Base-by-base conservation (phyloP, 352 stramenopile genomes). In the Globisporangium paddicum region DNA sequence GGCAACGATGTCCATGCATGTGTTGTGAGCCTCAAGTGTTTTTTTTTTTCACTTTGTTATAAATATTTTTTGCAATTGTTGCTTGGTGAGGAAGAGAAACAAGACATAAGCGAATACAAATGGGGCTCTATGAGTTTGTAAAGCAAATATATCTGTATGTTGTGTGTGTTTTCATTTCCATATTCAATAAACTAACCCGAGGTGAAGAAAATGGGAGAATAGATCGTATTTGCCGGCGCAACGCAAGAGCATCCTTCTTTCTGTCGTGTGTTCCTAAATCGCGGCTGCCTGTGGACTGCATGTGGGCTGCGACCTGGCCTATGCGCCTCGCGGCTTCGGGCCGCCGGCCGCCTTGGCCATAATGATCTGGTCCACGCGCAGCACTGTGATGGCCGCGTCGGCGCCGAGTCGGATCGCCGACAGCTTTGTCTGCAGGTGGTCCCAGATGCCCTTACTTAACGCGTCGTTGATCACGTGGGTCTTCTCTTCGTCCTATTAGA, bases 311-410 rank as follows among this genome's bases (percentile, higher is more conserved):
- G n/a, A n/a, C n/a, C 37, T 42, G 37, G 46, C 44, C 58, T 71
- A 66, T 66, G 60, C 37, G 66, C 82, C 79, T 64, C 86, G 84
- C 49, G 91, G 89, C 85, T 98, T 98, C 23, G 95, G 95, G 38
- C 95, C 95, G 32, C 95, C 95, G 37, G 95, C 95, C 44, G 92
- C 75, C 78, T 98, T 98, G 62, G 87, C 81, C 98, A 99, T 99
- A 86, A 99, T 99, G 77, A 99, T 99, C 82, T 99, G 96, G 87
- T 99, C 98, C 32, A 99, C 97, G 75, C 96, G 96, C 30, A 99
- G 83, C 58, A 99, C 96, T 45, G 97, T 99, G 61, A 99, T 94
- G 28, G 95, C 96, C 35, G 96, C 97, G 77, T 99, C 97, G 35
- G 98, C 90, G 49, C 97, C 96, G 23, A 99, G 86, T 62, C 96